Percentiles rank a stretch among this genome's conserved stretches.
Evolutionary conservation across 441 rosid species (phyloP).

Genomic region (Viola pubescens): DNA sequence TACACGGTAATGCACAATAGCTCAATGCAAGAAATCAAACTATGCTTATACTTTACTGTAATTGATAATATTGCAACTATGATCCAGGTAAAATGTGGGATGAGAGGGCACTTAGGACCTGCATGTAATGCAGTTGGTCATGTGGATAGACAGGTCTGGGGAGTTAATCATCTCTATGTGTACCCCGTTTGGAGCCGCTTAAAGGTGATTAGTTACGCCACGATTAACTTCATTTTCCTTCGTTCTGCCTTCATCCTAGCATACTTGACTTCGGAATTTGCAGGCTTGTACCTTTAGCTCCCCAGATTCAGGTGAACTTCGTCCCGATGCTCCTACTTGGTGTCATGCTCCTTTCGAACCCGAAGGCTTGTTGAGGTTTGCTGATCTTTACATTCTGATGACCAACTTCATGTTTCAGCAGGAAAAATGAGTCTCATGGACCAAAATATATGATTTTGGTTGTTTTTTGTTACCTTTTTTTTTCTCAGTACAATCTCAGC

Average conservation of each 20-base stretch:
- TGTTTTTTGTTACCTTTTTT: slow-evolving; percentile 2
- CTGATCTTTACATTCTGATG: neutral
- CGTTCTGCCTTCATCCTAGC: neutral
- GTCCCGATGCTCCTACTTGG: slow-evolving; percentile 48
- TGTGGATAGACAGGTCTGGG: slow-evolving; percentile 55
- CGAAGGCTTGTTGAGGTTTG: slow-evolving; percentile 60
- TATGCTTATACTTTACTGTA: neutral
- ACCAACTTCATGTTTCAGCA: neutral
- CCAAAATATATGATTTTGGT: neutral
- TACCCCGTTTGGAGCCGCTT: slow-evolving; percentile 52
- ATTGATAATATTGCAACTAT: too few species aligned
- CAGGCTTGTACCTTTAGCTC: slow-evolving; percentile 59
- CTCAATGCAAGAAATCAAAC: neutral
- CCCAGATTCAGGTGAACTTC: slow-evolving; percentile 39
- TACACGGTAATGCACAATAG: slow-evolving; percentile 28
- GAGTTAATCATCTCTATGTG: slow-evolving; percentile 51
- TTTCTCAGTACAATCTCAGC: slow-evolving; percentile 49
- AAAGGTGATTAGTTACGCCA: slow-evolving; percentile 27
- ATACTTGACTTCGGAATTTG: neutral
- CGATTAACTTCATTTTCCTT: neutral
- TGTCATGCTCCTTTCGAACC: slow-evolving; percentile 62
- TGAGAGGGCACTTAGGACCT: slow-evolving; percentile 68
- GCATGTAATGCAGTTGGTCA: slow-evolving; percentile 69
- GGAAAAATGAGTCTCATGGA: neutral
- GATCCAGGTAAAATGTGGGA: slow-evolving; percentile 53